Base-by-base conservation (phyloP, 2,329 filamentous ascomycete species). In the Metarhizium sp. region DNA sequence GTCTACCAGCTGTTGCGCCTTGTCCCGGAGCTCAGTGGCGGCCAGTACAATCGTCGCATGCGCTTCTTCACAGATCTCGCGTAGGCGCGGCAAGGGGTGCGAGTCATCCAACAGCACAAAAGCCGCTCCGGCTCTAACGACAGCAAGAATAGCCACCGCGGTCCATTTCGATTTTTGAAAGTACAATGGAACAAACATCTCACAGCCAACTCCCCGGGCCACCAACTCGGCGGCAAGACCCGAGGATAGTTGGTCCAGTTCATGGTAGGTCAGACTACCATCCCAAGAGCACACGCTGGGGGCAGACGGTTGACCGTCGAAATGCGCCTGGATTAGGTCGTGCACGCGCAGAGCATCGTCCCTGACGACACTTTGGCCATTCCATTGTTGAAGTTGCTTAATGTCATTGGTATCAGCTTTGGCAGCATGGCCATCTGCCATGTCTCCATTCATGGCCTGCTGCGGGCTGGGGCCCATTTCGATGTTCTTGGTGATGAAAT, bases 141-240 rank as follows among this genome's bases (percentile, higher is more conserved):
- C 52, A 3, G 56, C 58, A 0, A 59, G 34, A 2, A 56, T 36
- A 5, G 58, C 53, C 1, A 59, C 56, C 13, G 59, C 43, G 16
- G 53, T 55, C 61, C 61, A 63, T n/a, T 48, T 29, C 2, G 56
- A 58, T 40, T 59, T 63, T 11, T 59, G 55, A 10, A 62, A 63
- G 51, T 56, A 59, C 13, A 43, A 18, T 3, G 40, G 14, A 13
- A 43, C 13, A 18, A 43, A 6, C n/a, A 18, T 43, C n/a, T 43
- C 40, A 14, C 14, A 18, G 1, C 40, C 40, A 43, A 43, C n/a
- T 14, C n/a, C 40, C 18, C 14, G 13, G 40, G 14, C n/a, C 13
- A 43, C 10, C 40, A 18, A 13, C 13, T 16, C 4, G 40, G 8
- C 13, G n/a, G n/a, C n/a, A 2, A 43, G 32, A 34, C 32, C 32